Conservation (phyloP, 23 red algal species). For the Cyanidioschyzon merolae region DNA sequence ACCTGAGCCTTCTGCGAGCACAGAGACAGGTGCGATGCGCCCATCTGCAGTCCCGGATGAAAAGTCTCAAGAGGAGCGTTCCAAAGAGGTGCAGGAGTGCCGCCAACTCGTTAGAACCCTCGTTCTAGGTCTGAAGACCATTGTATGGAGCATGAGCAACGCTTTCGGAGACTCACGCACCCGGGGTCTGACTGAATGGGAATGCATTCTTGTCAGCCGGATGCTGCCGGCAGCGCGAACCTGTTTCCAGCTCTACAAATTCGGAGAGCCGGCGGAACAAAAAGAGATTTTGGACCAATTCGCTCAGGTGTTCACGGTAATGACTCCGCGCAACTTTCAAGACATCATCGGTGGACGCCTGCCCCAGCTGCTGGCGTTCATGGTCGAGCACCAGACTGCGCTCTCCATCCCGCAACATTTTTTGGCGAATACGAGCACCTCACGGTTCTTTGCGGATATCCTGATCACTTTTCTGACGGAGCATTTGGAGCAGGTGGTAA, state of each 20-base stretch:
- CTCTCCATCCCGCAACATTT: conserved; percentile 89
- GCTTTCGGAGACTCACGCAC: not conserved
- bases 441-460: conserved; percentile 87
- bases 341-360: conserved; percentile 74
- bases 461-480: conserved; percentile 72
- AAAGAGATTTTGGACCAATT: conserved; percentile 82
- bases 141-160: conserved; percentile 70
- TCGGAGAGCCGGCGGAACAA: conserved; percentile 39
- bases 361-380: conserved; percentile 49
- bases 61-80: conserved; percentile 31
- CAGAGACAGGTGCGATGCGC: not conserved
- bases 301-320: conserved; percentile 82
- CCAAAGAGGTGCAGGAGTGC: conserved; percentile 70
- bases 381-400: conserved; percentile 54
- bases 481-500: conserved; percentile 28
- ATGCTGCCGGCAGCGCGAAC: conserved; percentile 36
- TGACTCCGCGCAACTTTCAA: conserved; percentile 73
- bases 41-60: not conserved
- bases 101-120: conserved; percentile 73
- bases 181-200: conserved; percentile 51
- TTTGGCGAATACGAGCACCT: conserved; percentile 65
- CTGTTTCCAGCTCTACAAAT: conserved; percentile 55
- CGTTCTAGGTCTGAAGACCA: conserved; percentile 74
- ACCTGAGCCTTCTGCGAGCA: not conserved
- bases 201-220: conserved; percentile 48